Percentiles rank a stretch among this genome's conserved stretches.
Evolutionary conservation across 1,139 yeast species (phyloP).

Genomic region (Suhomyces yuchorum): DNA sequence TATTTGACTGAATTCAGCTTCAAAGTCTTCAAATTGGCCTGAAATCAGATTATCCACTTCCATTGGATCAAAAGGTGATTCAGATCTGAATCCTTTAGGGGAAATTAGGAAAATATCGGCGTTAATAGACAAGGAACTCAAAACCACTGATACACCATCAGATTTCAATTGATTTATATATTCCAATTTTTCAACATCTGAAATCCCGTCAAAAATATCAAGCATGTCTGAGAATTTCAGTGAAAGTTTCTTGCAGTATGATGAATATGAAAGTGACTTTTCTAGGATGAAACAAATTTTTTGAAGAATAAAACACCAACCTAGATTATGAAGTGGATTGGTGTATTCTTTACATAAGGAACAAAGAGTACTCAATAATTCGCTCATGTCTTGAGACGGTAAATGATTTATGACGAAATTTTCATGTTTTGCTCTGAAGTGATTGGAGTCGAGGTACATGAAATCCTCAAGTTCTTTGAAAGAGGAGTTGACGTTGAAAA

Average conservation of each 20-base stretch:
- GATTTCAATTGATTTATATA: not conserved
- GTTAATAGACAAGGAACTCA: not conserved
- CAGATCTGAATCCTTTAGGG: not conserved
- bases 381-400: not conserved
- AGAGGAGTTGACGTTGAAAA: not conserved
- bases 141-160: not conserved
- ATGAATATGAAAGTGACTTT: not conserved
- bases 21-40: not conserved
- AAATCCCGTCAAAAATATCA: not conserved
- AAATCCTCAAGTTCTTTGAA: conserved; percentile 15
- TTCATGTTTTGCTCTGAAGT: no score
- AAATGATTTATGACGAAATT: not conserved
- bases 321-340: not conserved
- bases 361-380: not conserved
- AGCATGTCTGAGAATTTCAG: not conserved
- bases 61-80: not conserved
- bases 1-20: conserved; percentile 1
- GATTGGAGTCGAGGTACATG: conserved; percentile 6
- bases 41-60: not conserved
- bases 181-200: not conserved
- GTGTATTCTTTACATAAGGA: not conserved
- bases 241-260: not conserved
- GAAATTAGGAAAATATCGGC: not conserved
- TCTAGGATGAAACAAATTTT: not conserved
- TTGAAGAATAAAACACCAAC: not conserved